Conservation (phyloP, 805 yeast genomes). For the Monosporozyma siamensis region DNA sequence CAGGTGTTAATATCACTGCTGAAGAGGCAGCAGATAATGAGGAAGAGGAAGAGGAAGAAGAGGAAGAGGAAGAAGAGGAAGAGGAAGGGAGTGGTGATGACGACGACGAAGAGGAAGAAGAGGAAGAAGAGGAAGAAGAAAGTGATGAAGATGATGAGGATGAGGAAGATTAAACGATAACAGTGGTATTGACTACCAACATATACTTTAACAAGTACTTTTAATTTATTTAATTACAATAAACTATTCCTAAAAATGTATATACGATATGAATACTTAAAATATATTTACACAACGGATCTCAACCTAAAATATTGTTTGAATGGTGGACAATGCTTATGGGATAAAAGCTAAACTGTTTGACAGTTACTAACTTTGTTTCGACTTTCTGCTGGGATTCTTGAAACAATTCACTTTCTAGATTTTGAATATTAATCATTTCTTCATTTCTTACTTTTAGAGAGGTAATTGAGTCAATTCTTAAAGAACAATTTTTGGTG, state of each 20-base stretch:
- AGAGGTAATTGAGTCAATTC: slow-evolving; percentile 15
- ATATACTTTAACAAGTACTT: too few species aligned
- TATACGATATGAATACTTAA: too few species aligned
- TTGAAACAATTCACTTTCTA: too few species aligned
- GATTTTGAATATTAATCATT: neutral
- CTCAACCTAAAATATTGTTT: too few species aligned
- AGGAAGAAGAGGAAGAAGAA: neutral
- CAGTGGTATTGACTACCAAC: too few species aligned
- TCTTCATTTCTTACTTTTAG: neutral
- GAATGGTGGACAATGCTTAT: too few species aligned
- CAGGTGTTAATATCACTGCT: slow-evolving; percentile 19
- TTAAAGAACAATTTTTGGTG: slow-evolving; percentile 13
- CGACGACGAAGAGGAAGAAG: neutral
- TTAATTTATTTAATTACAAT: too few species aligned
- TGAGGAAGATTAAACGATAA: neutral
- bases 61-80: neutral
- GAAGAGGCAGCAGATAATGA: neutral
- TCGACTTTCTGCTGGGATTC: too few species aligned
- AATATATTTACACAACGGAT: too few species aligned
- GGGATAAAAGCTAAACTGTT: too few species aligned
- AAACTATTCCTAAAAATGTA: too few species aligned
- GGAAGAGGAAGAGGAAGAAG: neutral
- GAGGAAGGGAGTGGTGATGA: neutral
- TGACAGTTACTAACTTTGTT: too few species aligned
- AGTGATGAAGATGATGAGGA: neutral